Conservation (phyloP, 306 rosid genomes). For the Cotoneaster glaucophyllus region DNA sequence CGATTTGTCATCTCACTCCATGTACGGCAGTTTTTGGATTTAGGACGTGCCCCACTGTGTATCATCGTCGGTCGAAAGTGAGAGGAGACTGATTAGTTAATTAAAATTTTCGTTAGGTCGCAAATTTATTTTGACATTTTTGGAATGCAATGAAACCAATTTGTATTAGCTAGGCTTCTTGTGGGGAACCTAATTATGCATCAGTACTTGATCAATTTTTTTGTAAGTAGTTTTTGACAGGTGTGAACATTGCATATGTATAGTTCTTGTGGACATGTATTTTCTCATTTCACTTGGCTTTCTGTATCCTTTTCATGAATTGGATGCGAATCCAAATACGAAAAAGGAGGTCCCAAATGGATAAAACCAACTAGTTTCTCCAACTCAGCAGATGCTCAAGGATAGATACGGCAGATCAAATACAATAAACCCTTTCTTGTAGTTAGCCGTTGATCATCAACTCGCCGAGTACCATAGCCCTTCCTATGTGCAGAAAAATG, state of each 20-base stretch:
- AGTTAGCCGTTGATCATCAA: neutral
- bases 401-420: neutral
- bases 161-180: neutral
- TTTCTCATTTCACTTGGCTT: neutral
- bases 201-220: neutral
- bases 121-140: no score
- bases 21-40: slow-evolving; percentile 23
- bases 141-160: neutral
- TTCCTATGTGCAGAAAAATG: neutral
- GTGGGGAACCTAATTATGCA: neutral
- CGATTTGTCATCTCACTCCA: slow-evolving; percentile 9
- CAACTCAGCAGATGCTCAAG: slow-evolving; percentile 42
- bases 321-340: slow-evolving; percentile 37
- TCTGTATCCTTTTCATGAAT: slow-evolving; percentile 17
- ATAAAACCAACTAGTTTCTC: slow-evolving; percentile 49
- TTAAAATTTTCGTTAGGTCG: neutral
- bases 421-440: neutral
- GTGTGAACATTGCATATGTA: neutral
- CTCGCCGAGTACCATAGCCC: neutral
- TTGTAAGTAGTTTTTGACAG: neutral
- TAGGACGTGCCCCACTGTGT: neutral
- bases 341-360: slow-evolving; percentile 54
- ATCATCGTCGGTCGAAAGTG: neutral
- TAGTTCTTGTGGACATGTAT: neutral
- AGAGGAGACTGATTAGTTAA: neutral